Evolutionary conservation across 345 rosid genomes (phyloP), one percentile per base, ranked within the genome.

Genomic region (Citrus medica): DNA sequence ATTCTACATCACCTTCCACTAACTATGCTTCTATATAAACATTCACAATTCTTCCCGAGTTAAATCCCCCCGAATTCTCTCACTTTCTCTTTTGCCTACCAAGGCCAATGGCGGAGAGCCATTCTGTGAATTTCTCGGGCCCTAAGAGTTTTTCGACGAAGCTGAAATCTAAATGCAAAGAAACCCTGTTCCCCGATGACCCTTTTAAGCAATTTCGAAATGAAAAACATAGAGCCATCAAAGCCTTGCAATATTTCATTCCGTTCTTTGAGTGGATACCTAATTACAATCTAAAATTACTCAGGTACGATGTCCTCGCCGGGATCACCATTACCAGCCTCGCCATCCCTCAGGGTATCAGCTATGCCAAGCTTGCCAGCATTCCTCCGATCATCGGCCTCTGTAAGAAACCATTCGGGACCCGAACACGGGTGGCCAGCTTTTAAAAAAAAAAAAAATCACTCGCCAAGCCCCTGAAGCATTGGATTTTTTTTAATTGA

Each of bases 261-360:
- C 99, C 99, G 1, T 71, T 92, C 40, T 87, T 93, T 70, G 87
- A 90, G 38, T 95, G 99, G 99, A 81, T 95, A 1, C 97, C 98
- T 1, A 85, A 82, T 6, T 93, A 95, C 65, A 79, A 87, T 76
- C 13, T 93, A 2, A 75, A 56, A 10, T 67, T 83, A 55, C 75
- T 95, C 27, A 77, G 81, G 32, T 92, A 82, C 21, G 99, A 95
- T 76, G 24, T 95, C 9, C 93, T 95, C 9, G 98, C 99, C 4
- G 99, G 99, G 1, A 88, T 95, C 84, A 95, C 98, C 82, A 93
- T 95, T 55, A 88, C 98, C 74, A 87, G 91, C 78, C 94, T 95
- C 24, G 98, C 98, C 24, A 92, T 95, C 63, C 98, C 98, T 70
- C 98, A 95, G 72, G 99, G 99, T 19, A 95, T 93, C 78, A 95